Evolutionary conservation across 306 rosid species (phyloP).

Genomic region (Cicer cuneatum): DNA sequence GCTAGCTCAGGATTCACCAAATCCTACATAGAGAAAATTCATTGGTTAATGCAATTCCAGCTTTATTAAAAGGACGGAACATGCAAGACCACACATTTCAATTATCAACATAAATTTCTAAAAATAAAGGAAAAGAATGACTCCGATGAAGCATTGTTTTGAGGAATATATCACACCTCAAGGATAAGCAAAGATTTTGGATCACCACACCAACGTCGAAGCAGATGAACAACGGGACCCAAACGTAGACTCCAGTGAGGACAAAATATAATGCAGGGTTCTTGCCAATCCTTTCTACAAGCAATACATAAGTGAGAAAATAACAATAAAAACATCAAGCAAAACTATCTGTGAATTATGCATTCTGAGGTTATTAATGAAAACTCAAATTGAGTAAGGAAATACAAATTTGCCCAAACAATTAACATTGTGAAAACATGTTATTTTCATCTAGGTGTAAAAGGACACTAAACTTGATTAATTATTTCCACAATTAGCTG

Average conservation of each 20-base stretch:
- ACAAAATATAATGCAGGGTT: slow-evolving; percentile 85
- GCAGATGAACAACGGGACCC: slow-evolving; percentile 86
- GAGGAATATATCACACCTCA: slow-evolving; percentile 58
- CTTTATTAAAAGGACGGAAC: slow-evolving; percentile 25
- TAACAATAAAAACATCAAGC: neutral
- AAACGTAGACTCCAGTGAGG: slow-evolving; percentile 90
- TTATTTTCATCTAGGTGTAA: slow-evolving; percentile 23
- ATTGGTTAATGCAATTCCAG: slow-evolving; percentile 28
- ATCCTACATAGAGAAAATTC: slow-evolving; percentile 54
- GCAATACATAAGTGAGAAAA: slow-evolving; percentile 43
- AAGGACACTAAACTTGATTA: neutral
- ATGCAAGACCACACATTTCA: slow-evolving; percentile 5
- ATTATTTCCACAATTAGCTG: slow-evolving; percentile 3
- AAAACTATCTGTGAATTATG: slow-evolving; percentile 12
- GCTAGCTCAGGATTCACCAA: slow-evolving; percentile 67
- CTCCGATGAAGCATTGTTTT: neutral
- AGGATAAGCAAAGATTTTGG: slow-evolving; percentile 80
- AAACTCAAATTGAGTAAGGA: slow-evolving; percentile 24
- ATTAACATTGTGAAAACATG: neutral
- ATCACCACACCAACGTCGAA: slow-evolving; percentile 77
- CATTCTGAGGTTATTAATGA: slow-evolving; percentile 9
- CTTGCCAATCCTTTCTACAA: slow-evolving; percentile 75
- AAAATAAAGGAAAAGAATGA: neutral
- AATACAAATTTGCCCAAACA: slow-evolving; percentile 3
- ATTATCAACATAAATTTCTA: neutral